Conservation (phyloP, 2,329 filamentous ascomycete species). For the Botrytis cinerea region DNA sequence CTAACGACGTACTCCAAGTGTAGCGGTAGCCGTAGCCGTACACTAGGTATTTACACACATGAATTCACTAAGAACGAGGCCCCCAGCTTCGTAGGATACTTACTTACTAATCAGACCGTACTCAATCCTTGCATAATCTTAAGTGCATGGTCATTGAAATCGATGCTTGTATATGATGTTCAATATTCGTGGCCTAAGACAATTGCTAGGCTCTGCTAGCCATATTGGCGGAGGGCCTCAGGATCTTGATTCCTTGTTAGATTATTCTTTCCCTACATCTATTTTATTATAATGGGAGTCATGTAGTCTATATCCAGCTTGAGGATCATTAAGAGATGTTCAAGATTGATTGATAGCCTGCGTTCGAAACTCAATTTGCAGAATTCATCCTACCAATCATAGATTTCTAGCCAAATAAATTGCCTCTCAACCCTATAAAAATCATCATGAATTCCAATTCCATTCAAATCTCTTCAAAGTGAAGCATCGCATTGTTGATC, state of each 20-base stretch:
- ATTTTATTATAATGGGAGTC: not conserved
- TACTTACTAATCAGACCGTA: not conserved
- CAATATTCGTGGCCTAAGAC: not conserved
- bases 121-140: not conserved
- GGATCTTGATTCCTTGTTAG: not conserved
- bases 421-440: not conserved
- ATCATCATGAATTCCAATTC: not conserved
- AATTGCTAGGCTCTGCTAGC: not conserved
- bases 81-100: not conserved
- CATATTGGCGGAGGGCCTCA: not conserved
- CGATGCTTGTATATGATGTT: not conserved
- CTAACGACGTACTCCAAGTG: not conserved
- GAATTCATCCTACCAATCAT: not conserved
- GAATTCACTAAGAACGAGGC: not conserved
- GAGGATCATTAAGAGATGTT: not conserved
- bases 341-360: accelerated
- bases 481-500: not conserved
- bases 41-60: not conserved
- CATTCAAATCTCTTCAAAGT: not conserved
- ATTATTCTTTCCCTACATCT: not conserved
- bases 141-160: not conserved
- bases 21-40: not conserved
- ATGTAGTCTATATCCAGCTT: not conserved
- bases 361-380: not conserved
- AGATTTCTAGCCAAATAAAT: accelerated